Percentiles rank a stretch among this genome's conserved stretches.
Evolutionary conservation across 2,329 filamentous ascomycete genomes (phyloP).

Genomic region (Akanthomyces uredinophilus): DNA sequence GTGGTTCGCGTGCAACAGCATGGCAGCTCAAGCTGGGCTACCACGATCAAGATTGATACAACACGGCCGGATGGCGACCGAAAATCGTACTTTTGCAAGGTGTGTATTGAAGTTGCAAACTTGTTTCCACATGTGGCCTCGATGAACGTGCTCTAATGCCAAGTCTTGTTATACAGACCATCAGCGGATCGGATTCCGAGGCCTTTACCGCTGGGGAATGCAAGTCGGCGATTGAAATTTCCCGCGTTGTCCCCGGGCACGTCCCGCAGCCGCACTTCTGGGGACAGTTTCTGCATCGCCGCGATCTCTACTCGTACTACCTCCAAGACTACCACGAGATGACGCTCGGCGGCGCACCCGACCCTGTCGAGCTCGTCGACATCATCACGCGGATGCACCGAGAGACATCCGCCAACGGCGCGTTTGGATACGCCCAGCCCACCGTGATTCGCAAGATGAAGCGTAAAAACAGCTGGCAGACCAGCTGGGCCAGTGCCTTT

Average conservation of each 20-base stretch:
- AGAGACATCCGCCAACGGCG: constrained; percentile 26
- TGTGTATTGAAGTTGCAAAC: no score
- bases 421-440: constrained; percentile 30
- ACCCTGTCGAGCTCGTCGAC: not conserved
- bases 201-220: constrained; percentile 9
- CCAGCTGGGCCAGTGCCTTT: constrained; percentile 33
- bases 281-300: not conserved
- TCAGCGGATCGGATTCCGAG: not conserved
- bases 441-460: constrained; percentile 27
- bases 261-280: not conserved
- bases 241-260: not conserved
- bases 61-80: no score
- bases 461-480: constrained; percentile 26
- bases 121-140: no score
- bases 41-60: no score
- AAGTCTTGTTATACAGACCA: no score
- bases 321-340: constrained; percentile 15
- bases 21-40: no score
- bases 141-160: no score
- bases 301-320: constrained; percentile 10
- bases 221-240: constrained; percentile 5
- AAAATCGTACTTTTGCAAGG: no score
- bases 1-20: no score
- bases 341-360: not conserved
- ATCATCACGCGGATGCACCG: constrained; percentile 21